phyloP scores from a whole-genome alignment of 306 rosid genomes.

The Ammopiptanthus mongolicus region DNA sequence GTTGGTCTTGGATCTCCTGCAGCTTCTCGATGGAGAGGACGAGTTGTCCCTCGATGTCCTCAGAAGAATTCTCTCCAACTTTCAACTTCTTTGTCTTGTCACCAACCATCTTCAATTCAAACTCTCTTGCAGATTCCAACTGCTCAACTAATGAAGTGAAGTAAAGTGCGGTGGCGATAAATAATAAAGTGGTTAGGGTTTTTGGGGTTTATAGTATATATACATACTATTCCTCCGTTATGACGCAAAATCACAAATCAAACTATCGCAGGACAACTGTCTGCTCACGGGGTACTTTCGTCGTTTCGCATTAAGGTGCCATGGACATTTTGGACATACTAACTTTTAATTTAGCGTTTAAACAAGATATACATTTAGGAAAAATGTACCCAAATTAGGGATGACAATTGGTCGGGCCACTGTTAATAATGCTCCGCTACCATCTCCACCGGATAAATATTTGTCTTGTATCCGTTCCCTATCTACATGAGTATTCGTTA shows the following conservation, averaged over 20 bases:
- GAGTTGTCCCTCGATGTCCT: conserved; percentile 64
- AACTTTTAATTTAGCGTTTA: background rate
- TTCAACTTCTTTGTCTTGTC: conserved; percentile 70
- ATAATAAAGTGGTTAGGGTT: conserved; percentile 39
- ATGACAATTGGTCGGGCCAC: too few relatives aligned
- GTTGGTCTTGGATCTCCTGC: conserved; percentile 91
- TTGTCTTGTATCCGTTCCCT: too few relatives aligned
- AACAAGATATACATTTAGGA: too few relatives aligned
- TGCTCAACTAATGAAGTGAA: background rate
- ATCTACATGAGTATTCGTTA: too few relatives aligned
- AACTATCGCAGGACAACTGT: background rate
- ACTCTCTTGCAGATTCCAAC: background rate
- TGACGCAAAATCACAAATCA: background rate
- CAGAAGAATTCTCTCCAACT: conserved; percentile 40
- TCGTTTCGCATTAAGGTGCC: background rate
- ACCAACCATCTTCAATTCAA: conserved; percentile 44
- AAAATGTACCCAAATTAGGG: too few relatives aligned
- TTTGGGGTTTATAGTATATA: conserved; percentile 34
- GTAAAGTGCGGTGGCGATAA: too few relatives aligned
- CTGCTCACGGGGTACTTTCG: background rate
- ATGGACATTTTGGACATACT: background rate
- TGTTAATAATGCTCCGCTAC: too few relatives aligned
- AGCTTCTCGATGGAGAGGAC: conserved; percentile 73
- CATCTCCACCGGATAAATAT: too few relatives aligned
- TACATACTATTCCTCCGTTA: background rate